A percentile compares a stretch with the other conserved stretches of the same genome.
Evolutionary conservation across 208 protist species (phyloP).

Genomic region (Trypanosoma avium): DNA sequence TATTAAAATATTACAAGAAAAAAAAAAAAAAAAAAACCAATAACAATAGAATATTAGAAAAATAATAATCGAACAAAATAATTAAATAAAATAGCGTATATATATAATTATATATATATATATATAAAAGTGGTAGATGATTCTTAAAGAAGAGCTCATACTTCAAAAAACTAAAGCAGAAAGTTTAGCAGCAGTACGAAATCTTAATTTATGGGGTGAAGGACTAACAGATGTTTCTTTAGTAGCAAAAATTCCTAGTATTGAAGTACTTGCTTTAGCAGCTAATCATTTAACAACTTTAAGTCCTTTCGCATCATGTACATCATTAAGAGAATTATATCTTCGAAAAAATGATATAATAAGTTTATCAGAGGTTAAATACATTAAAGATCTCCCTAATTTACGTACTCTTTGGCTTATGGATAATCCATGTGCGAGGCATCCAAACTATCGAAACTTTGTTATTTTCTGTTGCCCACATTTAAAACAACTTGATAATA

Average conservation of each 20-base stretch:
- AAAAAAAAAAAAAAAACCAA: too few species aligned
- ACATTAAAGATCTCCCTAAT: constrained; percentile 61
- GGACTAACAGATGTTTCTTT: constrained; percentile 81
- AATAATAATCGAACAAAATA: too few species aligned
- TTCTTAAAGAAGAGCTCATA: constrained; percentile 81
- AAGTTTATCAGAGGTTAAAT: constrained; percentile 72
- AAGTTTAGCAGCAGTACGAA: constrained; percentile 73
- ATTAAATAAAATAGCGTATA: neutral
- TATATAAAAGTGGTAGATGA: too few species aligned
- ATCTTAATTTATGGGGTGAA: constrained; percentile 92
- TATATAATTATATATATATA: neutral
- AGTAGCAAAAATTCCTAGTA: constrained; percentile 60
- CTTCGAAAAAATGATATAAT: constrained; percentile 90
- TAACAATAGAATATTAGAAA: too few species aligned
- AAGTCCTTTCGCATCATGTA: constrained; percentile 65
- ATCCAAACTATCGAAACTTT: constrained; percentile 84
- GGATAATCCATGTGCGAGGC: constrained; percentile 90
- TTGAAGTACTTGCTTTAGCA: constrained; percentile 86
- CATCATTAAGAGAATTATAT: constrained; percentile 86
- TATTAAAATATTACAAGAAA: too few species aligned
- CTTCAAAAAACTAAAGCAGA: constrained; percentile 86
- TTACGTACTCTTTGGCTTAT: constrained; percentile 91
- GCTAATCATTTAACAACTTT: constrained; percentile 85
- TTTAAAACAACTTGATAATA: constrained; percentile 86
- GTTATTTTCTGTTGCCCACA: constrained; percentile 82